Conservation (phyloP, 129 eudicot species). For the Helianthus tuberosus region DNA sequence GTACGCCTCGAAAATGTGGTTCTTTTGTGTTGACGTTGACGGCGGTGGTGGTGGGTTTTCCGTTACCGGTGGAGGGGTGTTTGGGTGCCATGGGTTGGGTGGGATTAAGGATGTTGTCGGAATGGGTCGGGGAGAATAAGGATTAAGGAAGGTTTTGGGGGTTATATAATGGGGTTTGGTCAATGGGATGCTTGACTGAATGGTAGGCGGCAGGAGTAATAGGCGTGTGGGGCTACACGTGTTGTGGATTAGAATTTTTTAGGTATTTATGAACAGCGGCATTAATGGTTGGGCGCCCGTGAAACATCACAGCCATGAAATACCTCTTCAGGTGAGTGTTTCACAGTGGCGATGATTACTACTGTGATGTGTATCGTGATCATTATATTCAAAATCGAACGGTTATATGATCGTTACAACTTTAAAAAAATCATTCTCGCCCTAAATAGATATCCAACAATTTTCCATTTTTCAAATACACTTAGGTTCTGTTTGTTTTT, state of each 20-base stretch:
- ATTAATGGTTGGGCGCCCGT: neutral
- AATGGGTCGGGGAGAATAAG: constrained; percentile 9
- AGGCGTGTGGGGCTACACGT: constrained; percentile 41
- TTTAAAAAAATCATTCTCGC: too few species aligned
- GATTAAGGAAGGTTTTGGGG: neutral
- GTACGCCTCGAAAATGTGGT: constrained; percentile 64
- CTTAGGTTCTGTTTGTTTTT: too few species aligned
- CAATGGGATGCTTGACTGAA: constrained; percentile 45
- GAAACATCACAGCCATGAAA: too few species aligned
- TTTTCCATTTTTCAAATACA: too few species aligned
- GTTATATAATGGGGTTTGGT: constrained; percentile 34
- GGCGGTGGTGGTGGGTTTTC: constrained; percentile 22
- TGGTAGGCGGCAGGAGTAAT: constrained; percentile 39
- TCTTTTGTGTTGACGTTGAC: constrained; percentile 17
- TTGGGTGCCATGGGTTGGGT: constrained; percentile 41
- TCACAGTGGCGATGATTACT: too few species aligned
- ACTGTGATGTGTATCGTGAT: too few species aligned
- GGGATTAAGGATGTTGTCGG: neutral
- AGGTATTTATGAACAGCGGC: constrained; percentile 23
- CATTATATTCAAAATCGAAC: too few species aligned
- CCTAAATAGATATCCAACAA: too few species aligned
- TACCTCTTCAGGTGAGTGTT: too few species aligned
- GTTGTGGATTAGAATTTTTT: constrained; percentile 6
- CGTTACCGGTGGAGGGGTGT: constrained; percentile 28
- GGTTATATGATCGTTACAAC: too few species aligned